Conservation (phyloP, 305 asterid genomes). For the Rubia balearica region DNA sequence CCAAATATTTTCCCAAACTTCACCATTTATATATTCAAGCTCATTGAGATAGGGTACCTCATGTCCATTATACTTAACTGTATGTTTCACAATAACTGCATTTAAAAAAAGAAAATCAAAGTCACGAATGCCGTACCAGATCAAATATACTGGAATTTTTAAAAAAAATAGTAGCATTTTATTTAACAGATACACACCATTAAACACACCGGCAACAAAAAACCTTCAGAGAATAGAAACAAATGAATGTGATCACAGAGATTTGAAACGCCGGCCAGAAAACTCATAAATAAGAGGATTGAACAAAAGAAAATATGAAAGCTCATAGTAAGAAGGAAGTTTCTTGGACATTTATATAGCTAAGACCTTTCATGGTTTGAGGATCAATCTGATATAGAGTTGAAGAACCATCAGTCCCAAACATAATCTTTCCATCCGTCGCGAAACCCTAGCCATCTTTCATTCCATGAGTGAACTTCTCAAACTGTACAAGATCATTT, state of each 20-base stretch:
- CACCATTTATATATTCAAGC: constrained; percentile 78
- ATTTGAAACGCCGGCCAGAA: neutral
- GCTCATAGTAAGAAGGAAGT: constrained; percentile 3
- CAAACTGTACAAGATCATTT: constrained; percentile 32
- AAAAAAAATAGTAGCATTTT: neutral
- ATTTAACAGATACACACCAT: neutral
- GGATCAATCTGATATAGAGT: constrained; percentile 67
- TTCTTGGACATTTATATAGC: constrained; percentile 12
- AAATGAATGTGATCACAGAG: neutral
- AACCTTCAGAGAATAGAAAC: neutral
- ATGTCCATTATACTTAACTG: constrained; percentile 58
- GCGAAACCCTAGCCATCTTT: constrained; percentile 95
- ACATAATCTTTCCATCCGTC: constrained; percentile 61
- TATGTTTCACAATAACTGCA: constrained; percentile 52
- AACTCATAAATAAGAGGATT: neutral
- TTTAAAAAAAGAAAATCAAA: constrained; percentile 9
- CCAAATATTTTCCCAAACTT: constrained; percentile 96
- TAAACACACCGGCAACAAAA: neutral
- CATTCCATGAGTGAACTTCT: constrained; percentile 57
- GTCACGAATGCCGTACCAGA: constrained; percentile 5
- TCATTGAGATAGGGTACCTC: constrained; percentile 80
- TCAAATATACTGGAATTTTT: neutral
- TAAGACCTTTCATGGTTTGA: constrained; percentile 53
- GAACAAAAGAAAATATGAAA: neutral
- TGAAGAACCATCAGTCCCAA: constrained; percentile 90